Evolutionary conservation across 1,284 basidiomycete species (phyloP).

Genomic region (Cutaneotrichosporon sp.): DNA sequence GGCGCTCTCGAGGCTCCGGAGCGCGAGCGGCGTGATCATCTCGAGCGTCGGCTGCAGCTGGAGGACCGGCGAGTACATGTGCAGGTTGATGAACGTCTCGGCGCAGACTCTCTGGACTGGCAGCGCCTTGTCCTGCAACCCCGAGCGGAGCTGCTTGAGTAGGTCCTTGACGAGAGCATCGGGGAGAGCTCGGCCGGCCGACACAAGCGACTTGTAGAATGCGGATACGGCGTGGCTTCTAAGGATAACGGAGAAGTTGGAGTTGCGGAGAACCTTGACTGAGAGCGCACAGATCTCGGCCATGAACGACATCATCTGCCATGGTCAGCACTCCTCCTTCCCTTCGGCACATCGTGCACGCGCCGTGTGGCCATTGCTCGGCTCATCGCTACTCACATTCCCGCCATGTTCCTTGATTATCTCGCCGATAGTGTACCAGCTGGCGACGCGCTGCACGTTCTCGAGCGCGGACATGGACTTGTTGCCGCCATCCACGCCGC

Average conservation of each 20-base stretch:
- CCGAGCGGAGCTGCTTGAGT: conserved; percentile 74
- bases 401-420: conserved; percentile 79
- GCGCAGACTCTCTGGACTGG: conserved; percentile 82
- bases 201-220: conserved; percentile 70
- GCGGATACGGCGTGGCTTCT: conserved; percentile 77
- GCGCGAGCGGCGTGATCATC: conserved; percentile 60
- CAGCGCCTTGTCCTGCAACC: conserved; percentile 77
- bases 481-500: conserved; percentile 59
- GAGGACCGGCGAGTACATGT: conserved; percentile 36
- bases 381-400: conserved; percentile 60
- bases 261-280: conserved; percentile 65
- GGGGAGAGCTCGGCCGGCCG: conserved; percentile 77
- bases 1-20: conserved; percentile 74
- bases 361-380: neutral
- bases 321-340: neutral
- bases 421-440: conserved; percentile 74
- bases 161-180: conserved; percentile 79
- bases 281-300: conserved; percentile 71
- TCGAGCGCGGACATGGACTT: conserved; percentile 58
- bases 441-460: conserved; percentile 61
- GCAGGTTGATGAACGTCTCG: conserved; percentile 54
- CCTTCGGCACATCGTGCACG: neutral
- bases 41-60: conserved; percentile 39
- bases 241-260: conserved; percentile 73
- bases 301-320: conserved; percentile 90